Evolutionary conservation across 2,329 filamentous ascomycete species (phyloP), one percentile per base, ranked within the genome.

Genomic region (Meredithiella fracta): DNA sequence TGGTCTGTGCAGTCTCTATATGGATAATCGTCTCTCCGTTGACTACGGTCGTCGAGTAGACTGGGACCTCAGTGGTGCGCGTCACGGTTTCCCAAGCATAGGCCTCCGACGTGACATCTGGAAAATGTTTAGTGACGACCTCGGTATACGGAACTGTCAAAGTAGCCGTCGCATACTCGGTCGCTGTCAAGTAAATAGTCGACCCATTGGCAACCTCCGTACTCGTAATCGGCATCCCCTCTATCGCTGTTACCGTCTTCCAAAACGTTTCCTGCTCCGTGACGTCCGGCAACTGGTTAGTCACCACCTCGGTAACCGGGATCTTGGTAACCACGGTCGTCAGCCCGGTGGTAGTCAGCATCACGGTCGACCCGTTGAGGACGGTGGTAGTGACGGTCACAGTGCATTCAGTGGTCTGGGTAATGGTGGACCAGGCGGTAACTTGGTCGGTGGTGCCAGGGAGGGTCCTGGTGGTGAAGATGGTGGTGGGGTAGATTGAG

Each of bases 281-380:
- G 14, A 54, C 23, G 38, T 55, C 52, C 3, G 56, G 56, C 20
- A 15, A 31, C 1, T 54, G 62, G 61, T 62, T 60, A 8, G 57
- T 65, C 14, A 61, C 59, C 15, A 60, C 65, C 53, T 62, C 60
- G 1, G 60, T 67, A 2, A 58, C 62, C 7, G 60, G 51, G 14
- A 59, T 60, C 34, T 44, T 22, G 17, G 55, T 53, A 38, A 55
- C 20, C 8, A 53, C 51, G 8, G 56, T 58, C 9, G 47, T 49
- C 5, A 37, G 40, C 4, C 42, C 47, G 20, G 44, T 53, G 51
- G 37, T 54, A 2, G 56, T 57, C 14, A 54, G 40, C 1, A 34
- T 54, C 51, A 40, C 37, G 3, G 54, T 56, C 23, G 23, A 38
- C 25, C 56, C 56, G 26, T 26, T 40, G 38, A 58, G 8, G 25